Percentiles rank a stretch among this genome's conserved stretches.
phyloP scores from a whole-genome alignment of 2,329 filamentous ascomycete species.

The Claviceps sp. region DNA sequence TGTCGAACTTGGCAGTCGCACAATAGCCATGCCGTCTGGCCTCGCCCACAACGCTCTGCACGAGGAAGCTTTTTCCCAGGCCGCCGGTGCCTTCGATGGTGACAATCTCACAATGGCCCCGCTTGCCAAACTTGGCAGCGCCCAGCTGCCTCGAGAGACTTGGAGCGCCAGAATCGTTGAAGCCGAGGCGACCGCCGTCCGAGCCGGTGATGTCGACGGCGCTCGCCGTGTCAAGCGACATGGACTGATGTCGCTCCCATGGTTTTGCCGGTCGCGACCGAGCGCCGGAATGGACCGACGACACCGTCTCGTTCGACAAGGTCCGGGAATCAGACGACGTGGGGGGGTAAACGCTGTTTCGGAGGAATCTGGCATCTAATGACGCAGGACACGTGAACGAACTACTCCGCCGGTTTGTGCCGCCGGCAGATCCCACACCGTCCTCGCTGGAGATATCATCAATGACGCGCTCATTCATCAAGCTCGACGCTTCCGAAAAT shows the following conservation, averaged over 20 bases:
- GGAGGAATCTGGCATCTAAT: conserved; percentile 26
- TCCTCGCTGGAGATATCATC: conserved; percentile 47
- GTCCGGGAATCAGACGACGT: conserved; percentile 26
- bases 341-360: conserved; percentile 27
- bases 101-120: conserved; percentile 51
- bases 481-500: conserved; percentile 39
- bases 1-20: conserved; percentile 53
- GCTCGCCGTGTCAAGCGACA: conserved; percentile 35
- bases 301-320: conserved; percentile 31
- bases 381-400: conserved; percentile 33
- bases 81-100: conserved; percentile 48
- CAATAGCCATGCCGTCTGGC: conserved; percentile 49
- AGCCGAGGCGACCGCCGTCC: conserved; percentile 29
- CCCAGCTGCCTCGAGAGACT: conserved; percentile 42
- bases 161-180: conserved; percentile 31
- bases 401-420: conserved; percentile 32
- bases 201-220: conserved; percentile 28
- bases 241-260: conserved; percentile 39
- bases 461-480: conserved; percentile 37
- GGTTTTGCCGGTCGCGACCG: conserved; percentile 26
- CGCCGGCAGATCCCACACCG: conserved; percentile 40
- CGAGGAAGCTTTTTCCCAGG: conserved; percentile 51
- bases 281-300: conserved; percentile 29
- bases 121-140: conserved; percentile 43
- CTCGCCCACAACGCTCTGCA: conserved; percentile 49